Percentiles rank a stretch among this genome's conserved stretches.
These are phyloP conservation scores for Fusarium sp. DNA, from an alignment of 2,329 filamentous ascomycete species.

Conservation along the genomic window DNA sequence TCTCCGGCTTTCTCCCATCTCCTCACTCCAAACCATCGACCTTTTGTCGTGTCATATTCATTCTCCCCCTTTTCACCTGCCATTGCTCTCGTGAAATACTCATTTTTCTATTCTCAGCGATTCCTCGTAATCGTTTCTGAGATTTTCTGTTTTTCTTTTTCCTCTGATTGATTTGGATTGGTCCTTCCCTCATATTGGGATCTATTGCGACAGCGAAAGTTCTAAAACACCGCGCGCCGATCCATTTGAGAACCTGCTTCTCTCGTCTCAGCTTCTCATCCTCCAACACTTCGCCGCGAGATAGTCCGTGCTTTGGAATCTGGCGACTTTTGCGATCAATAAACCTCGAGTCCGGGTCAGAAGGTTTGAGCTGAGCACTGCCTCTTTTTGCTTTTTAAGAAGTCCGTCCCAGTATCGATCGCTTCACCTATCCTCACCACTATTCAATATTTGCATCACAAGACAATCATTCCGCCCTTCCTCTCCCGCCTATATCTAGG, in stretches of 20 bases:
- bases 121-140: constrained; percentile 27
- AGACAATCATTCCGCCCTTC: constrained; percentile 47
- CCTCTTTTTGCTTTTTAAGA: constrained; percentile 51
- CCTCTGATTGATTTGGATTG: constrained; percentile 27
- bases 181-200: constrained; percentile 20
- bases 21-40: constrained; percentile 31
- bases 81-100: constrained; percentile 33
- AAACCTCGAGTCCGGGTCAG: constrained; percentile 35
- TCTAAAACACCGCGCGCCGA: constrained; percentile 33
- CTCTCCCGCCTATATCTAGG: constrained; percentile 43
- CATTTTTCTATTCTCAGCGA: constrained; percentile 34
- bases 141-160: constrained; percentile 14
- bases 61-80: constrained; percentile 28
- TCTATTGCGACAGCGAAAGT: constrained; percentile 33
- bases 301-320: constrained; percentile 7
- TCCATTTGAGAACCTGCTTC: constrained; percentile 21
- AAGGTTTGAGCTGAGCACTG: constrained; percentile 53
- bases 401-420: constrained; percentile 49
- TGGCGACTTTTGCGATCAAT: constrained; percentile 40
- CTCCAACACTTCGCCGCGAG: constrained; percentile 33
- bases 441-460: constrained; percentile 43
- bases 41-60: constrained; percentile 39
- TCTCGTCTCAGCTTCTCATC: constrained; percentile 16
- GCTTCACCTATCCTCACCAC: constrained; percentile 50
- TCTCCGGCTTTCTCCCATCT: constrained; percentile 41